A percentile compares a stretch with the other conserved stretches of the same genome.
Conservation (phyloP, 2,329 filamentous ascomycete species). For the Aspergillus fijiensis region DNA sequence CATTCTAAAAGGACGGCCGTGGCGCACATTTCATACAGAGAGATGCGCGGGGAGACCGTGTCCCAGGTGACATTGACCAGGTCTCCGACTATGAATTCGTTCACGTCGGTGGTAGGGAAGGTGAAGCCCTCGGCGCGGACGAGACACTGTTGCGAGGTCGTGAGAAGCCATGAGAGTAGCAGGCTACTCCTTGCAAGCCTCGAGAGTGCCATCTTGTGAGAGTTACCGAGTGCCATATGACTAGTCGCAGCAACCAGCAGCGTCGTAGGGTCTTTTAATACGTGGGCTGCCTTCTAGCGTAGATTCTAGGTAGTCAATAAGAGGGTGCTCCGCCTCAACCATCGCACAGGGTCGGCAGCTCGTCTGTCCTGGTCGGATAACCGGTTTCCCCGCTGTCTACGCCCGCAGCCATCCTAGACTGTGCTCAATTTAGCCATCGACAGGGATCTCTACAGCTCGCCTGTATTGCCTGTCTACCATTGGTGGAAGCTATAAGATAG, state of each 20-base stretch:
- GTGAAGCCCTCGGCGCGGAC: conserved; percentile 2
- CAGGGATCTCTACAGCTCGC: too few species aligned
- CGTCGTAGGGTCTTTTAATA: not conserved
- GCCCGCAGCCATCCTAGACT: not conserved
- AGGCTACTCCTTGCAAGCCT: not conserved
- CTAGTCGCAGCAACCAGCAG: not conserved
- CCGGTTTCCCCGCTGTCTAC: too few species aligned
- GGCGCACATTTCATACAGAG: conserved; percentile 3
- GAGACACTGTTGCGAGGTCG: not conserved
- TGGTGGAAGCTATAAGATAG: too few species aligned
- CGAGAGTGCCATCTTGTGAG: not conserved
- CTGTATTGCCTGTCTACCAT: too few species aligned
- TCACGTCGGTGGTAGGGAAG: not conserved
- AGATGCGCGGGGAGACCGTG: conserved; percentile 6
- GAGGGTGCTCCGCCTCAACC: not conserved
- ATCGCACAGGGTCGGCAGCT: not conserved
- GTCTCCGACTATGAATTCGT: conserved; percentile 7
- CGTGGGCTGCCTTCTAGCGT: not conserved
- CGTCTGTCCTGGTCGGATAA: too few species aligned
- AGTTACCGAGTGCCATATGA: not conserved
- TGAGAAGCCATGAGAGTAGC: not conserved
- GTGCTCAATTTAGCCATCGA: not conserved
- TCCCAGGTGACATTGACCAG: conserved; percentile 11
- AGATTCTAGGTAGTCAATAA: too few species aligned
- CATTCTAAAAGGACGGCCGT: not conserved